A percentile compares a stretch with the other conserved stretches of the same genome.
These are phyloP conservation scores for Ustilago trichophora DNA, from an alignment of 1,284 basidiomycete genomes.

Conservation along the genomic window DNA sequence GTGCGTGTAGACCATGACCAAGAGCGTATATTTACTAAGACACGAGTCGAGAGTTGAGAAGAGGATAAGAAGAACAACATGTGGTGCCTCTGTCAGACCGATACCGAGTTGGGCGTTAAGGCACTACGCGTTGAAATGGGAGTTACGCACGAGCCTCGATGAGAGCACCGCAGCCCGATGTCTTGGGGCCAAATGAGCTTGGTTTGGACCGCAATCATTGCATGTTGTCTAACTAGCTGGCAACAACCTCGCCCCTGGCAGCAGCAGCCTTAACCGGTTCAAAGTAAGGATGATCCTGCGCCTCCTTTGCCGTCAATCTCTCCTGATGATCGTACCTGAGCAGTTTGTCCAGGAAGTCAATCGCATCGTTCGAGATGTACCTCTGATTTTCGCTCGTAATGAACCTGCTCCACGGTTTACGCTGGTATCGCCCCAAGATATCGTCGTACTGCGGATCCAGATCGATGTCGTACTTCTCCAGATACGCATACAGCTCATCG, in stretches of 20 bases:
- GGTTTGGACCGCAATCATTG: too few species aligned
- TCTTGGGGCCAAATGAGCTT: too few species aligned
- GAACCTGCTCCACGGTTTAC: conserved; percentile 79
- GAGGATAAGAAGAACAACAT: neutral
- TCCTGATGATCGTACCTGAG: conserved; percentile 97
- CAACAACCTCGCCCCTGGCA: conserved; percentile 44
- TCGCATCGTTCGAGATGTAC: conserved; percentile 82
- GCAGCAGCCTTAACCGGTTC: conserved; percentile 53
- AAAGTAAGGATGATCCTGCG: conserved; percentile 64
- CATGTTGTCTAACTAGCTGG: too few species aligned
- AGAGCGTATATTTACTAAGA: conserved; percentile 5
- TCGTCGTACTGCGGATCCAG: conserved; percentile 67
- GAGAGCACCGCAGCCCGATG: too few species aligned
- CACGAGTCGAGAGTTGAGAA: too few species aligned
- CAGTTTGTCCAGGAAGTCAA: conserved; percentile 92
- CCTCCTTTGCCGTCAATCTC: conserved; percentile 80
- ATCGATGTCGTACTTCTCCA: conserved; percentile 75
- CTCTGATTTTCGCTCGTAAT: conserved; percentile 82
- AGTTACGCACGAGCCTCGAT: too few species aligned
- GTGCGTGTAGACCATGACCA: too few species aligned
- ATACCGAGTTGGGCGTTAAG: too few species aligned
- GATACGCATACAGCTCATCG: conserved; percentile 83
- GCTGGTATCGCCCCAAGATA: conserved; percentile 73
- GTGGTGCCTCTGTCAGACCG: neutral
- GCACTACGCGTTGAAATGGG: too few species aligned